Evolutionary conservation across 2,329 filamentous ascomycete species (phyloP), one percentile per base, ranked within the genome.

Genomic region (Domatiomyces catenatus): DNA sequence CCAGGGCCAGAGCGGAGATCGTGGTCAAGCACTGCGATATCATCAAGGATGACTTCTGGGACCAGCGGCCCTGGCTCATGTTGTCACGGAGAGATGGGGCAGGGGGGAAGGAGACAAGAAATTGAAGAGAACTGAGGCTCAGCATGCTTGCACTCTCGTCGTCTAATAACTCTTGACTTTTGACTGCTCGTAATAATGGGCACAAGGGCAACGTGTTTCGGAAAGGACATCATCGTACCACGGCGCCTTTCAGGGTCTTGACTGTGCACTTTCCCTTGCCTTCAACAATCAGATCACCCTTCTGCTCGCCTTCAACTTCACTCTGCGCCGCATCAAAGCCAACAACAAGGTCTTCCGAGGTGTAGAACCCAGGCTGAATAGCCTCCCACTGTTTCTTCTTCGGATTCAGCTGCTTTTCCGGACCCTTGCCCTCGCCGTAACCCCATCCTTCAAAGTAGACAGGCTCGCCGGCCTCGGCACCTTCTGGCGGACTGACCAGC

Each of bases 311-410:
- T 55, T 81, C 77, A 66, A 83, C 83, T 62, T 83, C 80, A 36
- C 94, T 86, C 45, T 74, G 80, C 44, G 70, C 75, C 2, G 84
- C 85, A 62, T 96, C 85, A 64, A 96, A 98, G 0, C 77, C 88
- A 36, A 94, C 90, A 69, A 89, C 84, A 48, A 90, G 74, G 46
- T 68, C 69, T 6, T 83, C 83, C 1, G 84, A 94, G 6, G 90
- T 98, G 26, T 86, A 94, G 71, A 96, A 96, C 0, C 90, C 92
- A 1, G 89, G 88, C 75, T 96, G 90, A 70, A 94, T 86, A 8
- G 77, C 86, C 75, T 98, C 92, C 89, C 90, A 96, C 54, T 96
- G 74, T 81, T 96, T 96, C 81, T 96, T 98, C 83, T 98, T 98
- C 52, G 92, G 92, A 76, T 96, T 98, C 52, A 98, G 76, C 48